A percentile compares a stretch with the other conserved stretches of the same genome.
These are phyloP conservation scores for Fraxinus dipetala DNA, from an alignment of 305 asterid species.

Conservation along the genomic window DNA sequence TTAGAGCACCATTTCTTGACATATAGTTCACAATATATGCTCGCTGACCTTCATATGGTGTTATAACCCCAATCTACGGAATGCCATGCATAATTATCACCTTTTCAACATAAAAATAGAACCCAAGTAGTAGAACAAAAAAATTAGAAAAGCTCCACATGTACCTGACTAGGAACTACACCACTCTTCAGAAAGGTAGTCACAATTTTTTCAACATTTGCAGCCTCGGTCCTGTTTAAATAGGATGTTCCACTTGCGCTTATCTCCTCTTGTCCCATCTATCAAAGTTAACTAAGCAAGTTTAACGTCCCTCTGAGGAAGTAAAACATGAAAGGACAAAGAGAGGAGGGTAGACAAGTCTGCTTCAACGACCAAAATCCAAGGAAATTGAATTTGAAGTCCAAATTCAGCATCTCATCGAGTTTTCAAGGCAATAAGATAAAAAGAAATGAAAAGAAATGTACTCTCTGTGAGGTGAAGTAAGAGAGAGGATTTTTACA, in stretches of 20 bases:
- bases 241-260: constrained; percentile 99
- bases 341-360: constrained; percentile 1
- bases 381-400: background rate
- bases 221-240: constrained; percentile 96
- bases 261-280: constrained; percentile 99
- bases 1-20: constrained; percentile 93
- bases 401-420: constrained; percentile 3
- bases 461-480: background rate
- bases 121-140: constrained; percentile 4
- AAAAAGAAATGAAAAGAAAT: background rate
- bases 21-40: constrained; percentile 97
- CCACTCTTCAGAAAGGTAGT: constrained; percentile 97
- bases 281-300: constrained; percentile 24
- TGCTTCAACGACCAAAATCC: constrained; percentile 12
- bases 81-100: constrained; percentile 17
- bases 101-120: constrained; percentile 10
- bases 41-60: constrained; percentile 99
- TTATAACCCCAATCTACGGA: constrained; percentile 91
- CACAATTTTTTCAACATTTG: constrained; percentile 95
- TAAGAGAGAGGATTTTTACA: background rate
- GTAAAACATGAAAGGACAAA: constrained; percentile 16
- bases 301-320: constrained; percentile 11
- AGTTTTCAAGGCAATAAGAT: background rate
- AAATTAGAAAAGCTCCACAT: constrained; percentile 14
- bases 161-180: constrained; percentile 93